Conservation (phyloP, 2,329 filamentous ascomycete species). For the Nigrograna mackinnonii region DNA sequence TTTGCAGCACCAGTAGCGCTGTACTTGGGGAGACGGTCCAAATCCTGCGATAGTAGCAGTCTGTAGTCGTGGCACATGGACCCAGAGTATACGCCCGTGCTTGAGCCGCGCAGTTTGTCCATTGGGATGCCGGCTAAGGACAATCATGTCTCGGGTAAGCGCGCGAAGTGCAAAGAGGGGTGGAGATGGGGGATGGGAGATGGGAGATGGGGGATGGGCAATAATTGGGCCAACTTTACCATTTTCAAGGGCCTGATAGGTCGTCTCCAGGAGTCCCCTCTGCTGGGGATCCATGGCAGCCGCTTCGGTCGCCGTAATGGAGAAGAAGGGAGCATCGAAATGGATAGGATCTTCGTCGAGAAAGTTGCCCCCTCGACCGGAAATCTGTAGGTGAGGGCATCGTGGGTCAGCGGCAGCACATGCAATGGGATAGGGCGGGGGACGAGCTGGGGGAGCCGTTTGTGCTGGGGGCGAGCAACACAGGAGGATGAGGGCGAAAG, state of each 20-base stretch:
- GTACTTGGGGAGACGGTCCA: slow-evolving; percentile 5
- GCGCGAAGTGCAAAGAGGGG: background rate
- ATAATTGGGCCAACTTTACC: background rate
- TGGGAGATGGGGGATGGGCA: too few species aligned
- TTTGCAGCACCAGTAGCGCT: slow-evolving; percentile 15
- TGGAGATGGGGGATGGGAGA: background rate
- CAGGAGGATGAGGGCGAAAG: too few species aligned
- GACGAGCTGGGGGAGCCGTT: background rate
- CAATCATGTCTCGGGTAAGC: background rate
- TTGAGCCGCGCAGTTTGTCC: background rate
- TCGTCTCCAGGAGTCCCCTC: background rate
- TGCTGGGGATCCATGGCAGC: background rate
- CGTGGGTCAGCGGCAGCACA: too few species aligned
- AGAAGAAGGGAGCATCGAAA: slow-evolving; percentile 3
- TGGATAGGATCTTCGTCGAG: background rate
- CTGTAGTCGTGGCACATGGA: background rate
- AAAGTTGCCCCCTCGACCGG: background rate
- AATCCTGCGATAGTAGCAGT: background rate
- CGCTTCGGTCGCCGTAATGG: background rate
- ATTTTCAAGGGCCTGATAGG: background rate
- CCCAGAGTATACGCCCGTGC: background rate
- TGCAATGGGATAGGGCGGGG: background rate
- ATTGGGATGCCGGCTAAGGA: background rate
- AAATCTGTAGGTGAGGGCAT: too few species aligned
- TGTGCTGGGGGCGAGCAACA: too few species aligned